Evolutionary conservation across 2,329 filamentous ascomycete genomes (phyloP).

Genomic region (Verticillium klebahnii): DNA sequence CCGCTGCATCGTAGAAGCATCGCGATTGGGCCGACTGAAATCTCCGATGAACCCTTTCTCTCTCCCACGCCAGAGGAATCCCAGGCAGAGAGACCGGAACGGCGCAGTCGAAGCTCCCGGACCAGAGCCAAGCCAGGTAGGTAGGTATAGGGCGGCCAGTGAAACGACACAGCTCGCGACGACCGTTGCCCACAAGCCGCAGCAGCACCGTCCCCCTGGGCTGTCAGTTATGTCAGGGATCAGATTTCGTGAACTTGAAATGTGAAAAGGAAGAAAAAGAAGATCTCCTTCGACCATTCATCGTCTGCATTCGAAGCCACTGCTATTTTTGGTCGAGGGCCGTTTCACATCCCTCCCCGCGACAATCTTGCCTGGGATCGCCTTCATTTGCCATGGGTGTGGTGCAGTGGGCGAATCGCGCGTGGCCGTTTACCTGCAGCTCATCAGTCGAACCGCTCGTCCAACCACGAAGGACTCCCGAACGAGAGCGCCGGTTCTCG

Average conservation of each 20-base stretch:
- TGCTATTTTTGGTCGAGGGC: neutral
- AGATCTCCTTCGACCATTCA: neutral
- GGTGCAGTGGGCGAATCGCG: neutral
- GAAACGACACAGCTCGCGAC: neutral
- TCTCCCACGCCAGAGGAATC: neutral
- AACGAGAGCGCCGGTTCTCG: neutral
- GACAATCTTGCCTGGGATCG: neutral
- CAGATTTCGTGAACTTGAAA: neutral
- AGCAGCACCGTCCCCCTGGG: neutral
- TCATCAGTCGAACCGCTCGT: neutral
- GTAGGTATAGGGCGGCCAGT: conserved; percentile 1
- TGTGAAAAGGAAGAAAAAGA: neutral
- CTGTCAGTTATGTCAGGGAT: neutral
- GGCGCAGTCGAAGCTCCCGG: neutral
- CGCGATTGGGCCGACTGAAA: neutral
- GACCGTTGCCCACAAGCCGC: neutral
- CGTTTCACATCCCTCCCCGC: neutral
- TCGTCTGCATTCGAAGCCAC: neutral
- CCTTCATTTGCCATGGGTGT: neutral
- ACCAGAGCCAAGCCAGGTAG: conserved; percentile 6
- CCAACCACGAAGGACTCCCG: neutral
- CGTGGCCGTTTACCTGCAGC: neutral
- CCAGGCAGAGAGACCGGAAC: neutral
- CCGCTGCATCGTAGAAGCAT: neutral
- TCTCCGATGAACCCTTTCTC: neutral